A percentile compares a stretch with the other conserved stretches of the same genome.
phyloP scores from a whole-genome alignment of 495 filamentous ascomycete species.

The Staphylotrichum tortipilum region DNA sequence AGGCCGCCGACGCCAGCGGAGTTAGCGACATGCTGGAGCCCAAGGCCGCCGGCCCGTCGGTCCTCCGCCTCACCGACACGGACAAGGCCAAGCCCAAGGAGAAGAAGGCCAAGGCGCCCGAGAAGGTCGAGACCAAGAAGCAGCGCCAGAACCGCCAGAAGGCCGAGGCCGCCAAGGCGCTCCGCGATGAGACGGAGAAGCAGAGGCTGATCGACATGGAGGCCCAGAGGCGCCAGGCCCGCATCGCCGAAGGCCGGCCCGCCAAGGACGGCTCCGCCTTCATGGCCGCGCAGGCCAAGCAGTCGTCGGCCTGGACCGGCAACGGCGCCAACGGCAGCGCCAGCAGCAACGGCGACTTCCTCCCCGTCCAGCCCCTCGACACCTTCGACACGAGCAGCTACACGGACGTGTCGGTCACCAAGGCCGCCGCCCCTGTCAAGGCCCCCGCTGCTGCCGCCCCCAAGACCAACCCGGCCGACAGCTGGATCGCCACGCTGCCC shows the following conservation, averaged over 20 bases:
- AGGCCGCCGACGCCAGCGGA: slow-evolving; percentile 47
- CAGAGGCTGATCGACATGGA: slow-evolving; percentile 63
- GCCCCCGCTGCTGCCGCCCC: slow-evolving; percentile 14
- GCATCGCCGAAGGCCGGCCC: slow-evolving; percentile 68
- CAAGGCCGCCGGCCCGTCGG: slow-evolving; percentile 55
- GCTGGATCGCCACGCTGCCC: slow-evolving; percentile 52
- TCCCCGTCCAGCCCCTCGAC: slow-evolving; percentile 55
- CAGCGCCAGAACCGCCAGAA: slow-evolving; percentile 80
- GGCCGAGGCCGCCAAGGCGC: slow-evolving; percentile 61
- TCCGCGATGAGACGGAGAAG: slow-evolving; percentile 65
- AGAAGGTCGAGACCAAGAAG: slow-evolving; percentile 72
- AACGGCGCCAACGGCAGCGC: slow-evolving; percentile 28
- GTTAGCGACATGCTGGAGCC: slow-evolving; percentile 86
- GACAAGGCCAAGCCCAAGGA: slow-evolving; percentile 50
- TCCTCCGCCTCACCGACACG: slow-evolving; percentile 64
- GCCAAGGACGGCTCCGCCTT: slow-evolving; percentile 60
- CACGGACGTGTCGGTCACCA: slow-evolving; percentile 17
- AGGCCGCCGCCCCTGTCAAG: slow-evolving; percentile 16
- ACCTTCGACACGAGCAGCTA: slow-evolving; percentile 52
- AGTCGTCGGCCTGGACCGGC: slow-evolving; percentile 50
- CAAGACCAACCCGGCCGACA: slow-evolving; percentile 23
- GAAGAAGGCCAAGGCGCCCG: slow-evolving; percentile 47
- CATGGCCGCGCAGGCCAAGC: slow-evolving; percentile 47
- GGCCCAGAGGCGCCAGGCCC: slow-evolving; percentile 69
- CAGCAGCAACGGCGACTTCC: slow-evolving; percentile 23